Evolutionary conservation across 2,329 filamentous ascomycete species (phyloP).

Genomic region (Fusarium irregulare): DNA sequence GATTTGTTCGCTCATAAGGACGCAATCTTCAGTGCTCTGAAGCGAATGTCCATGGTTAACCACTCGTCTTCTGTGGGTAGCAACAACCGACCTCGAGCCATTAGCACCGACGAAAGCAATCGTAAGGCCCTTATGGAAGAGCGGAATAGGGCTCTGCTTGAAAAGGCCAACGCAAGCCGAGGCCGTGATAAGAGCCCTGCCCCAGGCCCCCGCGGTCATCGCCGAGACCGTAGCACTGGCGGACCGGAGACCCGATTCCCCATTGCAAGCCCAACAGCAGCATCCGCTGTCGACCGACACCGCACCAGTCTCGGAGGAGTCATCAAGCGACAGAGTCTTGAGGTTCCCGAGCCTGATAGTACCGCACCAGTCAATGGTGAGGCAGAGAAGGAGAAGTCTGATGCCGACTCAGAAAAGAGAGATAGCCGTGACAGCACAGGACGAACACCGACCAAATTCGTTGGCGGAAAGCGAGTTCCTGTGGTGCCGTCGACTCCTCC

Average conservation of each 20-base stretch:
- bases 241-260: constrained; percentile 85
- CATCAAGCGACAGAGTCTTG: constrained; percentile 76
- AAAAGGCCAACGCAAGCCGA: constrained; percentile 71
- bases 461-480: constrained; percentile 60
- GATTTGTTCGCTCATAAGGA: constrained; percentile 96
- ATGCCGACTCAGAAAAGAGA: constrained; percentile 63
- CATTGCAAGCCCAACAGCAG: constrained; percentile 73
- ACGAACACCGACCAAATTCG: constrained; percentile 59
- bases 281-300: constrained; percentile 63
- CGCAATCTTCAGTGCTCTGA: constrained; percentile 93
- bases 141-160: constrained; percentile 83
- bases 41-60: constrained; percentile 81
- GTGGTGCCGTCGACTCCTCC: constrained; percentile 46
- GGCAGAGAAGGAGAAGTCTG: constrained; percentile 42
- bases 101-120: constrained; percentile 96
- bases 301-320: constrained; percentile 61
- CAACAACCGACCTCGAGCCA: constrained; percentile 78
- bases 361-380: constrained; percentile 59
- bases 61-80: constrained; percentile 68
- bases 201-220: constrained; percentile 70
- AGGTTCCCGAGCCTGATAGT: constrained; percentile 76
- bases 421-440: constrained; percentile 75
- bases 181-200: constrained; percentile 81
- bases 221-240: constrained; percentile 82
- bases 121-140: constrained; percentile 95